These are phyloP conservation scores for Cystobasidium tubakii DNA, from an alignment of 768 basidiomycete genomes.

Conservation along the genomic window DNA sequence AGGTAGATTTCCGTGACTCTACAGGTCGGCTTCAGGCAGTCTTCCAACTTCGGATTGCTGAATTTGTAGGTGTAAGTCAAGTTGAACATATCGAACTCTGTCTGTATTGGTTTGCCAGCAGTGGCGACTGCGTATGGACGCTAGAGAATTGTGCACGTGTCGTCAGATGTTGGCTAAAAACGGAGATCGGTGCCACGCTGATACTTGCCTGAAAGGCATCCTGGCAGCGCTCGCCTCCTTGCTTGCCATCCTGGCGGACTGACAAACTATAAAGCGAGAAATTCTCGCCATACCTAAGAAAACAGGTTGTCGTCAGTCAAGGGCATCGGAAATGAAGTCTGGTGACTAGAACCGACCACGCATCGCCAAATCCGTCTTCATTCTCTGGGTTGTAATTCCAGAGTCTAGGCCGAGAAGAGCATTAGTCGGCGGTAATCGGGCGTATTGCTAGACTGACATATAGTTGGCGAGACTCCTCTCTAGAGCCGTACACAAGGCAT, in stretches of 20 bases:
- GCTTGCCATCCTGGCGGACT: constrained; percentile 32
- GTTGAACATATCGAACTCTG: constrained; percentile 57
- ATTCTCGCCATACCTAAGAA: constrained; percentile 88
- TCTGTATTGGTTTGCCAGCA: constrained; percentile 70
- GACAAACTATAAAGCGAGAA: constrained; percentile 74
- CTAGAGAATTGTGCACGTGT: too few species aligned
- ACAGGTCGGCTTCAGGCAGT: constrained; percentile 45
- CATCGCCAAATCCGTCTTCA: constrained; percentile 67
- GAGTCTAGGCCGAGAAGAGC: constrained; percentile 55
- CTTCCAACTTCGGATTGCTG: constrained; percentile 8
- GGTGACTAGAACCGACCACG: constrained; percentile 40
- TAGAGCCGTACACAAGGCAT: constrained; percentile 75
- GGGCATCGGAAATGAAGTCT: too few species aligned
- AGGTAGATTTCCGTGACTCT: constrained; percentile 75
- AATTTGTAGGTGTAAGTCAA: constrained; percentile 36
- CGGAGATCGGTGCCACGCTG: too few species aligned
- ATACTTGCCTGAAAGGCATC: constrained; percentile 60
- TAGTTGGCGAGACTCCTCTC: constrained; percentile 73
- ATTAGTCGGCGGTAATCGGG: too few species aligned
- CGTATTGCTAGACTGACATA: constrained; percentile 54
- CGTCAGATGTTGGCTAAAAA: too few species aligned
- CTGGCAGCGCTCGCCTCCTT: constrained; percentile 56
- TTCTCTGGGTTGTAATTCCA: constrained; percentile 95
- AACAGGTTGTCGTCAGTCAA: neutral
- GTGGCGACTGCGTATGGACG: constrained; percentile 88